Percentiles rank a stretch among this genome's conserved stretches.
Evolutionary conservation across 106 monocot genomes (phyloP).

Genomic region (Platanthera guangdongensis): DNA sequence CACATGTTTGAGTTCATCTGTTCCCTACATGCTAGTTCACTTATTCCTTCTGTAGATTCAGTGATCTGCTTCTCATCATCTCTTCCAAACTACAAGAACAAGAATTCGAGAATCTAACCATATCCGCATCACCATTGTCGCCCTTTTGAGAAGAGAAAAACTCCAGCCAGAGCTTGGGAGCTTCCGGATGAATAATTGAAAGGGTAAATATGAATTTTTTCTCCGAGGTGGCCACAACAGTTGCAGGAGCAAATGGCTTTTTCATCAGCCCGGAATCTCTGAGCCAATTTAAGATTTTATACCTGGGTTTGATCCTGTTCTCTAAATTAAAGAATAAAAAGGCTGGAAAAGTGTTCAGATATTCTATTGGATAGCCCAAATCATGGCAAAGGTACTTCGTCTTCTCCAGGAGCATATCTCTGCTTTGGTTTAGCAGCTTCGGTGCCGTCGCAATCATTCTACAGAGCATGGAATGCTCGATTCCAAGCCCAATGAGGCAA

Average conservation of each 20-base stretch:
- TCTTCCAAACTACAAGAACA: background rate
- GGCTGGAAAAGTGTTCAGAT: slow-evolving; percentile 58
- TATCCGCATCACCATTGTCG: slow-evolving; percentile 11
- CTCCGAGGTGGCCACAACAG: slow-evolving; percentile 78
- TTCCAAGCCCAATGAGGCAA: slow-evolving; percentile 48
- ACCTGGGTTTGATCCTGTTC: slow-evolving; percentile 76
- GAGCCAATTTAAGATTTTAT: slow-evolving; percentile 72
- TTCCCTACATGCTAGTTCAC: background rate
- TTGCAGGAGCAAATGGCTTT: slow-evolving; percentile 57
- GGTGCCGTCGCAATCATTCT: slow-evolving; percentile 57
- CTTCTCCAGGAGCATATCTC: slow-evolving; percentile 42
- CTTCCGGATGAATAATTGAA: slow-evolving; percentile 65
- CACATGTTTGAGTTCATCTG: background rate
- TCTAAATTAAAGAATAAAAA: slow-evolving; percentile 79
- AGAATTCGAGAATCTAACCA: background rate
- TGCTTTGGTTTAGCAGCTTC: slow-evolving; percentile 64
- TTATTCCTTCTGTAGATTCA: background rate
- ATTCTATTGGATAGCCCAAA: slow-evolving; percentile 45
- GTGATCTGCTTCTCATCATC: background rate
- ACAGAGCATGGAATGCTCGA: slow-evolving; percentile 46
- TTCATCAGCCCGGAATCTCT: slow-evolving; percentile 48
- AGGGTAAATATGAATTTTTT: slow-evolving; percentile 63
- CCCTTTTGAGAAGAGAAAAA: slow-evolving; percentile 43
- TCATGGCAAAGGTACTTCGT: slow-evolving; percentile 51
- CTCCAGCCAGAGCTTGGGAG: slow-evolving; percentile 86